These are phyloP conservation scores for Agastache rugosa DNA, from an alignment of 257 asterid species.

Conservation along the genomic window DNA sequence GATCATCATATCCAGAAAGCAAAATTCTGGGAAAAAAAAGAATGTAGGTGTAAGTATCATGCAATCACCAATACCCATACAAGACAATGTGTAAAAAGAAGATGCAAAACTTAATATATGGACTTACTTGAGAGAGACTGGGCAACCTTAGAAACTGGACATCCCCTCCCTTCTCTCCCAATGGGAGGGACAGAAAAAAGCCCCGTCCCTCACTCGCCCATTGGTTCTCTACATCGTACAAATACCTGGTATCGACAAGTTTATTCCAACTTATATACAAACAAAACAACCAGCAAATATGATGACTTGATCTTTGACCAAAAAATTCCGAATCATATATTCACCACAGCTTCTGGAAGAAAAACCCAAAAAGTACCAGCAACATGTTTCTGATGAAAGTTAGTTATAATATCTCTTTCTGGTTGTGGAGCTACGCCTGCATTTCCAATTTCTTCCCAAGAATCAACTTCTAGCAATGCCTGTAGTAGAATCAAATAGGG, in stretches of 20 bases:
- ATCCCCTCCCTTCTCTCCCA: slow-evolving; percentile 21
- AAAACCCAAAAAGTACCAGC: background rate
- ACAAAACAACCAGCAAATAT: slow-evolving; percentile 22
- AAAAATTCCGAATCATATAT: background rate
- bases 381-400: slow-evolving; percentile 8
- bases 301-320: slow-evolving; percentile 21
- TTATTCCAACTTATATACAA: slow-evolving; percentile 18
- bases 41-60: slow-evolving; percentile 3
- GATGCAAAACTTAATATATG: background rate
- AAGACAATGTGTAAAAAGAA: slow-evolving; percentile 7
- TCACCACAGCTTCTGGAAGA: slow-evolving; percentile 13
- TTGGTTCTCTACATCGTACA: slow-evolving; percentile 15
- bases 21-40: background rate
- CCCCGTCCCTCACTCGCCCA: background rate
- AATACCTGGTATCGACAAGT: slow-evolving; percentile 16
- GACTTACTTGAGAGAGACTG: slow-evolving; percentile 29
- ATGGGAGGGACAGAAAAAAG: slow-evolving; percentile 11
- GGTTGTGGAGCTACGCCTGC: slow-evolving; percentile 11
- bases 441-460: slow-evolving; percentile 21
- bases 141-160: slow-evolving; percentile 36
- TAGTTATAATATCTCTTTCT: background rate
- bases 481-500: background rate
- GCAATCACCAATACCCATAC: slow-evolving; percentile 8
- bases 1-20: background rate
- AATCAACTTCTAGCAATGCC: slow-evolving; percentile 18